phyloP scores from a whole-genome alignment of 768 basidiomycete species.

The Trametes gibbosa region DNA sequence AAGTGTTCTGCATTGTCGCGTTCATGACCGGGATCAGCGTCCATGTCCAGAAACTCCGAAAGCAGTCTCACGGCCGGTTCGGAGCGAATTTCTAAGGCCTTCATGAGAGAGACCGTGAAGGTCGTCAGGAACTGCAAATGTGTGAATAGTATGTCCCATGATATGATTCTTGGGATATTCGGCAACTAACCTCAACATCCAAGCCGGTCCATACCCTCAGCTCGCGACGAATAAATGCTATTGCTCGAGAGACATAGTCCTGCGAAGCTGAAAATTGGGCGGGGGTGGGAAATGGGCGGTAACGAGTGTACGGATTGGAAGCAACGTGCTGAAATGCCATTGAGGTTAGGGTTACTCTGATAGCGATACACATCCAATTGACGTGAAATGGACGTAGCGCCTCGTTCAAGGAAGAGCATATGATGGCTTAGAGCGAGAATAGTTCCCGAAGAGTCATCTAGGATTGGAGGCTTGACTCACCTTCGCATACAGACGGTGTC shows the following conservation, averaged over 20 bases:
- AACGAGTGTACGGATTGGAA: conserved; percentile 81
- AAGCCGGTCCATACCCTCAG: conserved; percentile 82
- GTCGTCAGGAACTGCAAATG: conserved; percentile 74
- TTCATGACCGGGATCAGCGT: conserved; percentile 52
- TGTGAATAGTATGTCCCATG: not conserved
- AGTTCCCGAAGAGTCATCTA: not conserved
- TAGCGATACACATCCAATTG: conserved; percentile 5
- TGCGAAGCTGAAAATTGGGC: conserved; percentile 77
- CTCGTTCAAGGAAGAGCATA: not conserved
- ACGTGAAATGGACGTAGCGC: conserved; percentile 8
- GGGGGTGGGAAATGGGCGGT: conserved; percentile 87
- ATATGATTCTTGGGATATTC: not conserved
- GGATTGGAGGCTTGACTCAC: conserved; percentile 38
- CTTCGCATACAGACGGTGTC: conserved; percentile 80
- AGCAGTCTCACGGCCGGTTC: conserved; percentile 82
- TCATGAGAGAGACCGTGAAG: conserved; percentile 87
- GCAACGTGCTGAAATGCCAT: conserved; percentile 71
- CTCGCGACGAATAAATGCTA: conserved; percentile 79
- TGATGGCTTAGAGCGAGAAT: not conserved
- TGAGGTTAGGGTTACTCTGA: conserved; percentile 10
- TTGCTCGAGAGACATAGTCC: conserved; percentile 73
- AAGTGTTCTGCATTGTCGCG: conserved; percentile 87
- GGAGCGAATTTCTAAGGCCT: conserved; percentile 88
- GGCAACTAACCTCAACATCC: conserved; percentile 75
- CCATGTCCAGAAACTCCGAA: conserved; percentile 86